phyloP scores from a whole-genome alignment of 768 basidiomycete genomes.

The Cytidiella melzeri region DNA sequence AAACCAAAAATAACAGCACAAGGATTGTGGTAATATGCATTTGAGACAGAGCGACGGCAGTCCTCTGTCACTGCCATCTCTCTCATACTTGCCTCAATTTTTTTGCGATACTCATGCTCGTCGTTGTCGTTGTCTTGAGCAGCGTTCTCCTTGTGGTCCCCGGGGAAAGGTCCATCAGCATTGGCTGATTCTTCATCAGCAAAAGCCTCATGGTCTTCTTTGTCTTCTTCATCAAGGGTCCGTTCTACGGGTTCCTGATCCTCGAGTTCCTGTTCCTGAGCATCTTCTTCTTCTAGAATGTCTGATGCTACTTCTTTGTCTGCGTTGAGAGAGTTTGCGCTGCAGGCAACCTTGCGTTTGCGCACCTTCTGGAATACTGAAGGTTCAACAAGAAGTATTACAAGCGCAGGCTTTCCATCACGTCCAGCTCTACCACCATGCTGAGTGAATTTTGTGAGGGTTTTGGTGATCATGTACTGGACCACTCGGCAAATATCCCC shows the following conservation, averaged over 20 bases:
- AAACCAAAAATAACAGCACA: background rate
- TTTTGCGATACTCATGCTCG: slow-evolving; percentile 9
- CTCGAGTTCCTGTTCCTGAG: background rate
- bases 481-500: background rate
- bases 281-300: too few species aligned
- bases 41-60: slow-evolving; percentile 25
- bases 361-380: slow-evolving; percentile 4
- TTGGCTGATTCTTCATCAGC: background rate
- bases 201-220: too few species aligned
- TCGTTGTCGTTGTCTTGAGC: background rate
- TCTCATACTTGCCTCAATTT: slow-evolving; percentile 26
- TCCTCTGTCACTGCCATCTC: slow-evolving; percentile 22
- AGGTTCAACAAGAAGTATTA: slow-evolving; percentile 3
- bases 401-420: background rate
- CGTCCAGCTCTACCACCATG: slow-evolving; percentile 5
- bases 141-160: background rate
- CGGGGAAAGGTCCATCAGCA: too few species aligned
- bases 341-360: background rate
- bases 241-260: too few species aligned
- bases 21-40: slow-evolving; percentile 30
- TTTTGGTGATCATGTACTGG: background rate
- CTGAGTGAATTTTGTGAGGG: background rate
- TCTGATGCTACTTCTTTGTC: too few species aligned
- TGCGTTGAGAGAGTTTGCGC: too few species aligned
- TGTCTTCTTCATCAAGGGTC: background rate